Evolutionary conservation across 352 stramenopile genomes (phyloP), one percentile per base, ranked within the genome.

Genomic region (Globisporangium radiosum): DNA sequence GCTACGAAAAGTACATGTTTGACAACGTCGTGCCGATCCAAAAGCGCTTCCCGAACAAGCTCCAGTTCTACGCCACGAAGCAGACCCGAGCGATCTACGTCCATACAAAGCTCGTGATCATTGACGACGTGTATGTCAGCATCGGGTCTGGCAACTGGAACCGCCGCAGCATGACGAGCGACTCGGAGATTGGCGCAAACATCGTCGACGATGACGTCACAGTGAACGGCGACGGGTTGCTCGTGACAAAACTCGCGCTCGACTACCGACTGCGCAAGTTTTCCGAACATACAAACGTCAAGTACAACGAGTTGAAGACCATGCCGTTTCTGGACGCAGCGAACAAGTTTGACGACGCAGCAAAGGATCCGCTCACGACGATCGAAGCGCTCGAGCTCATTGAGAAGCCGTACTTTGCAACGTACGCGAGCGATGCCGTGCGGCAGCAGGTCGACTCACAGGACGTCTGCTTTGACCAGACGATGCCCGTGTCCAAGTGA

Each of bases 251-350:
- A 43, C 48, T 85, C 19, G 71, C 75, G 39, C 76, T 72, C 0
- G 64, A 85, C 54, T 78, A 73, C 48, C 77, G 77, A 5, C 71
- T 87, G 17, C 68, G 66, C 37, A 88, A 88, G 65, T 88, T 90
- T 58, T 59, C 66, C 4, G 78, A 88, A 59, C 72, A 82, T 48
- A 81, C 70, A 8, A 62, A 73, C 15, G 57, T 68, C 7, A 72
- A 55, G 37, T 72, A 76, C 57, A 47, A 60, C 13, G 64, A 75
- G 4, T 54, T 89, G 13, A 47, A 73, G 37, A 68, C 62, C 6
- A 69, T 87, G 64, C 71, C 45, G 42, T 74, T 87, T 37, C 38
- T 81, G 1, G 67, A 83, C 33, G 65, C 76, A 1, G 64, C 73
- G 4, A 57, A 76, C 38, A 57, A 69, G 36, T 68, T 86, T 11